phyloP scores from a whole-genome alignment of 2,329 filamentous ascomycete species.

The Nothophoma quercina region DNA sequence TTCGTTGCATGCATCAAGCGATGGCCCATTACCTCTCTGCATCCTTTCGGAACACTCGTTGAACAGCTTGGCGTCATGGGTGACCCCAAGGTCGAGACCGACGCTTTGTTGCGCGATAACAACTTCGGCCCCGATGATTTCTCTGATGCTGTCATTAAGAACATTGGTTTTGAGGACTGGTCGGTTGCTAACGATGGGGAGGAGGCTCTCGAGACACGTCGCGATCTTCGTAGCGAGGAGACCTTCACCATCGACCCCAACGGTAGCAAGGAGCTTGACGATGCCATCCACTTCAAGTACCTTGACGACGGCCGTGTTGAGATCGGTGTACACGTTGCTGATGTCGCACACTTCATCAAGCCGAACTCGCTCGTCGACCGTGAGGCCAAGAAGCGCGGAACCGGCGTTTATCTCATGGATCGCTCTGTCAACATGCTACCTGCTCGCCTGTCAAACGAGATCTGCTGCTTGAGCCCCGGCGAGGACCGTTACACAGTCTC shows the following conservation, averaged over 20 bases:
- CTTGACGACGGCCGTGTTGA: slow-evolving; percentile 86
- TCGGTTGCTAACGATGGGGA: slow-evolving; percentile 84
- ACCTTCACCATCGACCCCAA: slow-evolving; percentile 93
- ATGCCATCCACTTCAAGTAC: slow-evolving; percentile 90
- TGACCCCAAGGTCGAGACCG: slow-evolving; percentile 95
- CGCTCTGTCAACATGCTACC: slow-evolving; percentile 88
- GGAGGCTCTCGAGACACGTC: slow-evolving; percentile 73
- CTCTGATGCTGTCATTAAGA: slow-evolving; percentile 93
- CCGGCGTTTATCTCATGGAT: slow-evolving; percentile 93
- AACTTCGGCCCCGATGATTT: slow-evolving; percentile 99
- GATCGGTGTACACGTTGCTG: slow-evolving; percentile 92
- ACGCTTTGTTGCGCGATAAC: slow-evolving; percentile 95
- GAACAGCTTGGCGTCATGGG: slow-evolving; percentile 98
- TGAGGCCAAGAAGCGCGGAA: slow-evolving; percentile 97
- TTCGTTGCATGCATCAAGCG: slow-evolving; percentile 99
- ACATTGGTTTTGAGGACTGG: slow-evolving; percentile 92
- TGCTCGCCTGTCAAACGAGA: slow-evolving; percentile 80
- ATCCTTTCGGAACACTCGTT: slow-evolving; percentile 96
- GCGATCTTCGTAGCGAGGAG: slow-evolving; percentile 88
- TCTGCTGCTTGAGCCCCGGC: slow-evolving; percentile 87
- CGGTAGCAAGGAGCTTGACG: slow-evolving; percentile 85
- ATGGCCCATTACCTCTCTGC: slow-evolving; percentile 99
- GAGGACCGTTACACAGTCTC: slow-evolving; percentile 91
- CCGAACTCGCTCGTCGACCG: slow-evolving; percentile 93
- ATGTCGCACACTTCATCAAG: slow-evolving; percentile 97